Base-by-base conservation (phyloP, 345 rosid genomes). In the Syzygium jambos region DNA sequence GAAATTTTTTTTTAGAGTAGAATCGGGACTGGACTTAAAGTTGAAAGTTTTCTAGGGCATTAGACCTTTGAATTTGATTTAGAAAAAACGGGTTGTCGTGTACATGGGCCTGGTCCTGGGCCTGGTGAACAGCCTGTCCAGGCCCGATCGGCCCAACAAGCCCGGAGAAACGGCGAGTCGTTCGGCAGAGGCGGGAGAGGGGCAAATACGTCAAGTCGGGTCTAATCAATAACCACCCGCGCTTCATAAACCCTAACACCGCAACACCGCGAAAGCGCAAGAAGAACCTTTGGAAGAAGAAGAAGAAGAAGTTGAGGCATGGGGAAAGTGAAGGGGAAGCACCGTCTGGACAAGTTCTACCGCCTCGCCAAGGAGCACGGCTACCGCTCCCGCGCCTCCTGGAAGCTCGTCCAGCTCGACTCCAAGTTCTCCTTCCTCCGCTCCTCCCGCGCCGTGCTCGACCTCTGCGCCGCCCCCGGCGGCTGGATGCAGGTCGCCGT, bases 401-500 rank as follows among this genome's bases (percentile, higher is more conserved):
- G 95, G 94, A 96, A 98, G 90, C 96, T 97, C 52, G 88, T 96
- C 85, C 99, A 96, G 89, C 95, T 95, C 77, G 98, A 97, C 87
- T 85, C 92, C 89, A 96, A 96, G 87, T 91, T 89, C 95, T 86
- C 91, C 27, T 91, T 95, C 87, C 95, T 97, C 87, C 93, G 92
- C 86, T 89, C 95, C 41, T 88, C 98, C 2, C 95, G 88, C 57
- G 96, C 94, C 52, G 98, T 95, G 51, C 98, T 97, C 91, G 99
- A 97, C 87, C 99, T 96, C 86, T 96, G 99, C 87, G 98, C 99
- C 89, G 98, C 99, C 68, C 99, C 98, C 2, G 98, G 98, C 13
- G 96, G 99, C 49, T 97, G 99, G 99, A 96, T 97, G 99, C 99
- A 97, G 87, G 97, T 97, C 29, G 98, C 95, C 78, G 96, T 95